phyloP scores from a whole-genome alignment of 1,139 yeast genomes.

The Magnusiomyces ingens region DNA sequence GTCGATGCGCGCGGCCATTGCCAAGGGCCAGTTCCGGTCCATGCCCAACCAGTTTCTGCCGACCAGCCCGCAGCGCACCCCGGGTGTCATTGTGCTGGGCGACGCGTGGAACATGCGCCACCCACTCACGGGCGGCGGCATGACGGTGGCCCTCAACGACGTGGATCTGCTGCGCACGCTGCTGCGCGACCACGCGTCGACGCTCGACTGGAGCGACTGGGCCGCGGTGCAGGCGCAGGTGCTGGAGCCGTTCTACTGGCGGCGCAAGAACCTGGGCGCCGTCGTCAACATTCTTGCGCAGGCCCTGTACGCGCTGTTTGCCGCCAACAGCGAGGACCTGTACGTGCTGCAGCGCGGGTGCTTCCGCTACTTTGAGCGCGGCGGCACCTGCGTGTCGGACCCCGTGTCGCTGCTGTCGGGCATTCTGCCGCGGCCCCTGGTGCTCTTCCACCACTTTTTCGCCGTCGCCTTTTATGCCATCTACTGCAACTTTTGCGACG shows the following conservation, averaged over 20 bases:
- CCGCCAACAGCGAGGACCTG: conserved; percentile 68
- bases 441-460: conserved; percentile 78
- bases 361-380: conserved; percentile 73
- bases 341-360: conserved; percentile 79
- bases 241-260: conserved; percentile 64
- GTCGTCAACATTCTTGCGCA: conserved; percentile 87
- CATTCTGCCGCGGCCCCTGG: conserved; percentile 63
- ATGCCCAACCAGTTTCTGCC: conserved; percentile 95
- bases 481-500: conserved; percentile 55
- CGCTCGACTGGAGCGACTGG: conserved; percentile 29
- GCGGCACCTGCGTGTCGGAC: conserved; percentile 70
- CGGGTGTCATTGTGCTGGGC: conserved; percentile 82
- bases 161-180: conserved; percentile 60
- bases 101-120: conserved; percentile 97
- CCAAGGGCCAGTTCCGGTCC: conserved; percentile 49
- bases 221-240: conserved; percentile 53
- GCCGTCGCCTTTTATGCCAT: conserved; percentile 84
- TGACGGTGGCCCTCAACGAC: conserved; percentile 95
- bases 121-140: conserved; percentile 98
- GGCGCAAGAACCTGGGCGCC: conserved; percentile 70
- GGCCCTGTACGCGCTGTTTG: conserved; percentile 83
- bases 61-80: conserved; percentile 56
- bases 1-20: conserved; percentile 54
- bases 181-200: conserved; percentile 34
- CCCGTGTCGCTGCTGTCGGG: conserved; percentile 88